phyloP scores from a whole-genome alignment of 495 filamentous ascomycete genomes.

The Podospora bellae-mahoneyi region DNA sequence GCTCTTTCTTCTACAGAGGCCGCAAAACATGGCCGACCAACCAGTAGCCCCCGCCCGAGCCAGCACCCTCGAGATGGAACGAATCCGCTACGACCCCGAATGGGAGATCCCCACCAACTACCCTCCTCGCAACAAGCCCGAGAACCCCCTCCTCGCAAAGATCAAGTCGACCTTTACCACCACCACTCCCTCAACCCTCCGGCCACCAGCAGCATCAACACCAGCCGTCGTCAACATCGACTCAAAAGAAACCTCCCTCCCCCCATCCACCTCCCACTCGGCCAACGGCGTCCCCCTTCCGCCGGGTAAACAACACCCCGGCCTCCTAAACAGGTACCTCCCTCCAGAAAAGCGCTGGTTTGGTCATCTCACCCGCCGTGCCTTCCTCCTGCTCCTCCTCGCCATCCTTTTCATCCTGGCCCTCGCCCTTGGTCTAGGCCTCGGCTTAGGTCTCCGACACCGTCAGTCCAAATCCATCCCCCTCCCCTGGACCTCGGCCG shows the following conservation, averaged over 20 bases:
- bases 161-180: neutral
- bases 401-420: neutral
- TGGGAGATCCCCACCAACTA: slow-evolving; percentile 11
- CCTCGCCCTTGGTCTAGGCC: slow-evolving; percentile 4
- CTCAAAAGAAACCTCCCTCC: neutral
- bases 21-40: neutral
- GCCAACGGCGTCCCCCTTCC: neutral
- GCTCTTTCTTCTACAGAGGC: too few species aligned
- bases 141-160: neutral
- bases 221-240: neutral
- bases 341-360: neutral
- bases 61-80: neutral
- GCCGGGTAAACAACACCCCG: neutral
- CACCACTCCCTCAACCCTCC: neutral
- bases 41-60: neutral
- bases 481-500: slow-evolving; percentile 1
- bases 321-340: neutral
- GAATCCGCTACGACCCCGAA: slow-evolving; percentile 8
- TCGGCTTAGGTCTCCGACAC: neutral
- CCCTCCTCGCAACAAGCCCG: neutral
- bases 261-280: neutral
- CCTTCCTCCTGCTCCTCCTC: neutral
- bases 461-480: neutral
- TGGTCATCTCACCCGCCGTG: neutral
- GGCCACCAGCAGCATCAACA: neutral